Base-by-base conservation (phyloP, 768 basidiomycete genomes). In the Boletus tomentosulus region DNA sequence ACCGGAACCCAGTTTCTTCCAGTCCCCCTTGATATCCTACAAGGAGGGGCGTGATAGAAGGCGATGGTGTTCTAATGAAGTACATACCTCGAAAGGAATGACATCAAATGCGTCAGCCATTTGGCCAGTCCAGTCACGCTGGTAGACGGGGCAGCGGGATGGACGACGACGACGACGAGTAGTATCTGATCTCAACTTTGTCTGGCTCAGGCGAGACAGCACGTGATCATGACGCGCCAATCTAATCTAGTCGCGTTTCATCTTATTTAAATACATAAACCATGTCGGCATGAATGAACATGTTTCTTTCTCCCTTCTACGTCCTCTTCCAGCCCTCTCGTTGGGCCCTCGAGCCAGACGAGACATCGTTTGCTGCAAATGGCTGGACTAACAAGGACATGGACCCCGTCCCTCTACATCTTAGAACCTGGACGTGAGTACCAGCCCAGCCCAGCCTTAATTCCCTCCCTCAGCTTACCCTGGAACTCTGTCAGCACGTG, bases 1-100 rank as follows among this genome's bases (percentile, higher is more conserved):
- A 16, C 92, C 92, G n/a, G 90, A 85, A 28, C 92, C 92, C 8
- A 95, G 75, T 66, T 89, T 91, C 77, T 86, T 87, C 91, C 91
- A 93, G 47, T 86, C 78, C 44, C 89, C 90, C 65, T 82, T 84
- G 75, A 93, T 89, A 67, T 93, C 91, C 91, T 92, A 63, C 55
- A 61, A 45, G 44, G 47, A 30, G 9, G 19, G 19, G 43, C 12
- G 42, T 42, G 54, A 53, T 46, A 33, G 27, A 28, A 7, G 19
- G 6, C 25, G 19, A 22, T 48, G 30, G 52, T 48, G 41, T 7
- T 15, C 8, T 27, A 15, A 30, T 35, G 11, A 39, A 27, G 41
- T 10, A 71, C 82, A 52, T 48, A 87, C 90, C 74, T 89, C 86
- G 74, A 78, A 92, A 35, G 90, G 91, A 67, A 92, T 91, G 57